Evolutionary conservation across 768 basidiomycete species (phyloP), one percentile per base, ranked within the genome.

Genomic region (Lentinus brumalis): DNA sequence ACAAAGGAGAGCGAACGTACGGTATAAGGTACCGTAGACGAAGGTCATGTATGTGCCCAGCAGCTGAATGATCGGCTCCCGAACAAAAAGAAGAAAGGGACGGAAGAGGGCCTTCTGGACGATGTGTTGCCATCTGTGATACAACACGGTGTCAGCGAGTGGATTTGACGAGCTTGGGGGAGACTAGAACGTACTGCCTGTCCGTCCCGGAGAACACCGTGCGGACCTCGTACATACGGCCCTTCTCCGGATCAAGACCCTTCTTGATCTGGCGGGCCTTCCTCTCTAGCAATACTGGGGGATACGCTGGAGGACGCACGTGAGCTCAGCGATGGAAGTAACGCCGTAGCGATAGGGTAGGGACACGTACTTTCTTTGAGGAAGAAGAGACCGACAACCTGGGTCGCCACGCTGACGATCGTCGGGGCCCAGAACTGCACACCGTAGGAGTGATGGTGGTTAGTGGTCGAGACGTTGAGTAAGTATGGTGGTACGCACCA

Each of bases 1-100:
- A n/a, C 8, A 32, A 12, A 18, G 26, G 10, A 18, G 15, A 4
- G 15, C 35, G n/a, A 44, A 74, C 84, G 51, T 66, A 85, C 86
- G 63, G 62, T 87, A 89, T 49, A 86, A 71, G 0, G 77, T 66
- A 1, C 88, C 91, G 58, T 87, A 93, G 11, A 88, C 70, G 62
- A 89, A 85, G 0, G 87, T 84, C 81, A 89, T 83, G 59, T 89
- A 92, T 0, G 84, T 5, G 0, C 86, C 85, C 9, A 92, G 74
- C 2, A 90, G 69, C 65, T 89, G 88, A n/a, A 89, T 76, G 66
- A 92, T 89, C 1, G 86, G 82, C 66, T 92, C 90, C 4, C 67
- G 67, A 0, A 58, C 66, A 57, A 90, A 86, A 8, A 93, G 69
- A 4, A 73, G 67, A 72, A 94, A 89, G 0, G 93, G 92, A 18